Conservation (phyloP, 2,329 filamentous ascomycete species). For the Trichoderma asperellum region DNA sequence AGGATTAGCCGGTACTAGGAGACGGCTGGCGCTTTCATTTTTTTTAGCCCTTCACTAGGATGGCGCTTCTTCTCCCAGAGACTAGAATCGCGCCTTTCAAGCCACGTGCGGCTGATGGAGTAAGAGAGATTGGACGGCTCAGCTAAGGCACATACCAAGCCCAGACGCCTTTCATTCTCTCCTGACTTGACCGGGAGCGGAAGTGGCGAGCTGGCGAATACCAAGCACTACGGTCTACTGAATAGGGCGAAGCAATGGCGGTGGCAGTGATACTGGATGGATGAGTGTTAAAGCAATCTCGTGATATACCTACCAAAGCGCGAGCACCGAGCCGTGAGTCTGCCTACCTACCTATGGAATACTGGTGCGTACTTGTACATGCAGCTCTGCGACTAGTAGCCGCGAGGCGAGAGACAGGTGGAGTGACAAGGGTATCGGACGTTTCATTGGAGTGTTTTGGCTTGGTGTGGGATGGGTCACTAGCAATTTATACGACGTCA, state of each 20-base stretch:
- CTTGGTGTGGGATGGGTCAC: background rate
- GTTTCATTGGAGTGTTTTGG: conserved; percentile 16
- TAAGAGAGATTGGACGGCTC: background rate
- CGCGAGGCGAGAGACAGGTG: background rate
- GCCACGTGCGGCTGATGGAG: conserved; percentile 24
- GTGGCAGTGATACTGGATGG: background rate
- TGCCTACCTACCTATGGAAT: too few relatives aligned
- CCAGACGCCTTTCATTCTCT: background rate
- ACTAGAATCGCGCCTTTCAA: background rate
- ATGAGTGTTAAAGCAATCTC: background rate
- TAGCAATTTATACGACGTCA: background rate
- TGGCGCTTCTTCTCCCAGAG: background rate
- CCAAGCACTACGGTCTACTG: background rate
- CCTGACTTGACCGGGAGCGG: background rate
- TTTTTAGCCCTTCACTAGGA: background rate
- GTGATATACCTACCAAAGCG: background rate
- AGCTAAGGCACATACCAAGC: background rate
- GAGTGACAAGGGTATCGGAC: conserved; percentile 22
- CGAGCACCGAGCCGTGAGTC: background rate
- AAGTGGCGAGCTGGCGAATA: background rate
- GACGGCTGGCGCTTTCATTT: background rate
- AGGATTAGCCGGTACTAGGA: background rate
- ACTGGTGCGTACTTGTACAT: background rate
- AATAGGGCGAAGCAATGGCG: background rate
- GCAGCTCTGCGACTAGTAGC: background rate